Evolutionary conservation across 352 stramenopile genomes (phyloP).

Genomic region (Aphanomyces astaci): DNA sequence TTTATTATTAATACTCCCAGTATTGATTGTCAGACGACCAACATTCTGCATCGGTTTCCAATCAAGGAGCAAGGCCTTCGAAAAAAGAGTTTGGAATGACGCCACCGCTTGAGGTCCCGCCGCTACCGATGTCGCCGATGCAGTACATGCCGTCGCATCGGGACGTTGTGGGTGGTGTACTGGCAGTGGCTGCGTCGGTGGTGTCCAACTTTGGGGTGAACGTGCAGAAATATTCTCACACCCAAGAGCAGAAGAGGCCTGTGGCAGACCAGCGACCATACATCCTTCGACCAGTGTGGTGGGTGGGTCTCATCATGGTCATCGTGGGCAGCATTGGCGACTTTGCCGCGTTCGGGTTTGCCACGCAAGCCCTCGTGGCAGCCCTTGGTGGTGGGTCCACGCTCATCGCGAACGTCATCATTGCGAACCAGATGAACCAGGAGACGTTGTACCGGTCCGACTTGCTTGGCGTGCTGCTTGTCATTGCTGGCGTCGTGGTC

Average conservation of each 20-base stretch:
- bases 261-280: slow-evolving; percentile 56
- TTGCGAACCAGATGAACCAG: slow-evolving; percentile 75
- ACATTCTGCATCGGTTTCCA: slow-evolving; percentile 2
- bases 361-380: slow-evolving; percentile 82
- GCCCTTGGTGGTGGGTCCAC: slow-evolving; percentile 78
- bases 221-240: slow-evolving; percentile 85
- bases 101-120: neutral
- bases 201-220: slow-evolving; percentile 87
- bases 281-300: slow-evolving; percentile 82
- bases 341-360: slow-evolving; percentile 85
- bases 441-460: slow-evolving; percentile 75
- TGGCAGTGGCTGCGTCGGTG: slow-evolving; percentile 73
- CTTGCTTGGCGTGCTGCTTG: slow-evolving; percentile 71
- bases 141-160: slow-evolving; percentile 34
- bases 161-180: slow-evolving; percentile 71
- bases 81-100: slow-evolving; percentile 11
- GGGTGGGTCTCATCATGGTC: slow-evolving; percentile 70
- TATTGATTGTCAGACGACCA: neutral
- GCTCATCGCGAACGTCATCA: slow-evolving; percentile 83
- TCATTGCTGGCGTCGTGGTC: slow-evolving; percentile 81
- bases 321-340: slow-evolving; percentile 77
- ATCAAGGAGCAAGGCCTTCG: no score
- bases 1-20: no score
- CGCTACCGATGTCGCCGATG: neutral
- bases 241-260: slow-evolving; percentile 40